These are phyloP conservation scores for Talaromyces stipitatus DNA, from an alignment of 495 filamentous ascomycete species.

Conservation along the genomic window DNA sequence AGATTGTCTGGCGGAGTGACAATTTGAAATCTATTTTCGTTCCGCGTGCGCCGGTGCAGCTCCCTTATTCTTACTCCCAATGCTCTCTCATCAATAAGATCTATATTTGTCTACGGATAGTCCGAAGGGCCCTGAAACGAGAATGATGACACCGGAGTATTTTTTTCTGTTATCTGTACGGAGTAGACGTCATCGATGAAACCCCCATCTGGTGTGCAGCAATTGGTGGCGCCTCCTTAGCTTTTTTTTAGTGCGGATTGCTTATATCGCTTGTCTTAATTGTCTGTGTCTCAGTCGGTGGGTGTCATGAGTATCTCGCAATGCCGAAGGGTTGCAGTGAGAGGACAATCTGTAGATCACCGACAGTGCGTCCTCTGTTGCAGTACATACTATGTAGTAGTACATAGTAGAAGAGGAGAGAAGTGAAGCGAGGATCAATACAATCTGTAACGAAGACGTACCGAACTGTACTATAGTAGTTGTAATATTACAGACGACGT, in stretches of 20 bases:
- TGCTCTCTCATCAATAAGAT: not conserved
- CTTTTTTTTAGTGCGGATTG: not conserved
- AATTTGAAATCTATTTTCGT: too few species aligned
- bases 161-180: not conserved
- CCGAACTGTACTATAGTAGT: too few species aligned
- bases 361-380: not conserved
- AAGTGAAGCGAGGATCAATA: too few species aligned
- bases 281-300: not conserved
- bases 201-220: not conserved
- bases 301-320: not conserved
- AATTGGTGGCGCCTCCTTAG: not conserved
- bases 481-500: not conserved
- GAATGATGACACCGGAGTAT: not conserved
- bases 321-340: not conserved
- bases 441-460: too few species aligned
- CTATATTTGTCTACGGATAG: not conserved
- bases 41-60: too few species aligned
- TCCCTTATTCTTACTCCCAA: too few species aligned
- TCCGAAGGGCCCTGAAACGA: not conserved
- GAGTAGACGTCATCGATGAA: not conserved
- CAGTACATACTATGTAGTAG: not conserved
- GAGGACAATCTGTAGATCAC: not conserved
- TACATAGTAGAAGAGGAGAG: too few species aligned
- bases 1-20: not conserved
- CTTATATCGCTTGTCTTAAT: not conserved